Base-by-base conservation (phyloP, 176 grass and related monocot species). In the Carex myosuroides region DNA sequence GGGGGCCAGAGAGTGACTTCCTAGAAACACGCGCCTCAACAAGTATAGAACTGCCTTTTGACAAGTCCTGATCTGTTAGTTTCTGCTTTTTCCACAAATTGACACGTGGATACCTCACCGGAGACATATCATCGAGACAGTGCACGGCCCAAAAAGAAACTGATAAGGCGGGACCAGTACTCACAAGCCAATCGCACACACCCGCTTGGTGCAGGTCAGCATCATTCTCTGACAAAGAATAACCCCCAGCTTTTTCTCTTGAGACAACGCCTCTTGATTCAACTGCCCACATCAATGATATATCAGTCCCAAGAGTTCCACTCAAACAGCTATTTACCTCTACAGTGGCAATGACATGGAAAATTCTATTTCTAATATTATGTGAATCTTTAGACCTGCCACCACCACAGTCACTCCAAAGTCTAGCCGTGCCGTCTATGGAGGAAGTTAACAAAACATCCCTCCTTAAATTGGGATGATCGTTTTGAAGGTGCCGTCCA, bases 161-260 rank as follows among this genome's bases (percentile, higher is more conserved):
- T 81, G 72, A 90, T 62, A 86, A 70, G 54, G 84, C 69, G 70
- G 95, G 92, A 6, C 92, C 92, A 77, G 81, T 30, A 75, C 90
- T 87, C 32, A 94, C 90, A 68, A 98, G 85, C 95, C 95, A 98
- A 30, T 98, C 95, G 67, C 95, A 98, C 85, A 87, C 94, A 68
- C 95, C 92, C 85, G 86, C 86, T 62, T 85, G 80, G 24, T 79
- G 83, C 56, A 87, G 72, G 44, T 80, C 81, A 66, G 68, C 59
- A 79, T 84, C 69, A 86, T 44, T 54, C 24, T 88, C 88, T 88
- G 85, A 94, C 82, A 98, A 90, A 69, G 79, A 62, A 65, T 80
- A 91, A n/a, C 79, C 82, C 64, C 80, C 92, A 16, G 61, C 63
- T 74, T 94, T 86, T 10, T 85, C 84, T 84, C 74, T 91, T 6